Base-by-base conservation (phyloP, 2,329 filamentous ascomycete species). In the Fusarium sterilihyphosum region DNA sequence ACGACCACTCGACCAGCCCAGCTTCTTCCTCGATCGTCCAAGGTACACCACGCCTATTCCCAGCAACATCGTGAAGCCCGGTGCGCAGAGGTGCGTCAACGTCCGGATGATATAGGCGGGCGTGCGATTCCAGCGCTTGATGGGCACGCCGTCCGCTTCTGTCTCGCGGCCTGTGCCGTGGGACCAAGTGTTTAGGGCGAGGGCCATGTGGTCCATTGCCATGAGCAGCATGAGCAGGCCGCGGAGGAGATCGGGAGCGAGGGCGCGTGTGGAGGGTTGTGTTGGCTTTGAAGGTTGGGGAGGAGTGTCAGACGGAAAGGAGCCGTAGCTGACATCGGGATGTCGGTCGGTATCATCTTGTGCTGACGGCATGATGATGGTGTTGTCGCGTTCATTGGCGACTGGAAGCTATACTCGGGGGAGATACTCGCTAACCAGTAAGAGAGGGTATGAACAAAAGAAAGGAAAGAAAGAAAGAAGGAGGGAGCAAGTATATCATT, bases 21-120 rank as follows among this genome's bases (percentile, higher is more conserved):
- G 78, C 20, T 74, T 78, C 20, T 78, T 76, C 9, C 85, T 82
- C 33, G 85, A 85, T n/a, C 81, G 79, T 8, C 84, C 82, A 18
- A 87, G 84, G 68, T 85, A 86, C 1, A 83, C 85, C 16, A 86
- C 78, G 13, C 85, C 85, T 74, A 86, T 82, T 31, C 85, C 85
- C 8, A 87, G 78, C n/a, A 87, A 77, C 43, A 87, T 83, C 0
- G 83, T 84, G 69, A 87, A 86, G 13, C 85, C 85, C 0, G 85
- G 79, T 4, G 82, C 85, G 77, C 85, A 87, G 12, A 86, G 80
- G 29, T 87, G 85, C 0, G 85, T 84, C 8, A 86, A 75, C 0
- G 82, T 82, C 13, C 85, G 83, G 31, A 84, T 76, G n/a, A 79
- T 52, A 67, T 84, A 85, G 12, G 80, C 84, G 9, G 80, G 71